Percentiles rank a stretch among this genome's conserved stretches.
phyloP scores from a whole-genome alignment of 495 filamentous ascomycete species.

The Penicillium robsamsonii region DNA sequence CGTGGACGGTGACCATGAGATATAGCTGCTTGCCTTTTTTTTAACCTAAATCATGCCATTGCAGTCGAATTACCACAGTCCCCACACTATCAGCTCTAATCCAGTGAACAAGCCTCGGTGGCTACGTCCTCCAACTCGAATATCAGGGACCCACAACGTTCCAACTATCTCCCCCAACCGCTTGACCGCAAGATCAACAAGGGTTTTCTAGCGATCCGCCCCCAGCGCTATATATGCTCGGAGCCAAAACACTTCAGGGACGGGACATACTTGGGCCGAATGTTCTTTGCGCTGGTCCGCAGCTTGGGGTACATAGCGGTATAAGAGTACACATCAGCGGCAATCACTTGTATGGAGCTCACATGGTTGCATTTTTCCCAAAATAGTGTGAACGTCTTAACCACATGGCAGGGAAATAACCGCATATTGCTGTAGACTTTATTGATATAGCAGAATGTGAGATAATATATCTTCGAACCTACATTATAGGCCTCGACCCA shows the following conservation, averaged over 20 bases:
- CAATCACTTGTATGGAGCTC: neutral
- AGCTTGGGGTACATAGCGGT: neutral
- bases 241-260: neutral
- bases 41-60: neutral
- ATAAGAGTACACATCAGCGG: neutral
- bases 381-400: neutral
- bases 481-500: neutral
- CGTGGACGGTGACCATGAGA: neutral
- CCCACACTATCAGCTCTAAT: neutral
- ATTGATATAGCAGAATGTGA: neutral
- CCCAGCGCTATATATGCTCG: constrained; percentile 2
- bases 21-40: neutral
- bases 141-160: constrained; percentile 24
- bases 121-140: constrained; percentile 1
- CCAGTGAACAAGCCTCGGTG: neutral
- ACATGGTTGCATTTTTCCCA: neutral
- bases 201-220: constrained; percentile 5
- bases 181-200: constrained; percentile 30
- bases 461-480: neutral
- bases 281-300: neutral
- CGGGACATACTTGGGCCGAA: neutral
- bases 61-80: neutral
- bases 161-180: constrained; percentile 24
- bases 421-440: neutral
- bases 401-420: neutral